A percentile compares a stretch with the other conserved stretches of the same genome.
phyloP scores from a whole-genome alignment of 306 rosid genomes.

The Notholithocarpus densiflorus region DNA sequence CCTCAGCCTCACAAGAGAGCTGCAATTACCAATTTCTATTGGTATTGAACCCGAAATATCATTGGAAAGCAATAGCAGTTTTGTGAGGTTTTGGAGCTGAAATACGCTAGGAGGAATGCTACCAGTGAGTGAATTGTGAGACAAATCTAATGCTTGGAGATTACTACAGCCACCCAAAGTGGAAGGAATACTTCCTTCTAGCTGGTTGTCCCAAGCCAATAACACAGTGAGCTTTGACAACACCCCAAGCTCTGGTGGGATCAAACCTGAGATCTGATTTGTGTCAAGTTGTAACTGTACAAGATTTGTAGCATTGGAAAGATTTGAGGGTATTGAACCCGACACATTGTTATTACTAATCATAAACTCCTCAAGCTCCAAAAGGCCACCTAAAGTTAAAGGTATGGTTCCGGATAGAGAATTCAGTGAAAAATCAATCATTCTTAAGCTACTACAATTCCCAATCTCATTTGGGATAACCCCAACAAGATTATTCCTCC shows the following conservation, averaged over 20 bases:
- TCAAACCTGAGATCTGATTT: conserved; percentile 85
- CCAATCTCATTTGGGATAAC: conserved; percentile 82
- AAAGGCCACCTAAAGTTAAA: conserved; percentile 52
- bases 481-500: conserved; percentile 83
- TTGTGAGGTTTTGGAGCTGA: conserved; percentile 79
- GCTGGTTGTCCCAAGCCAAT: conserved; percentile 91
- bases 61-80: conserved; percentile 76
- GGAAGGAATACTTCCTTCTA: conserved; percentile 86
- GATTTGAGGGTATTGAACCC: conserved; percentile 72
- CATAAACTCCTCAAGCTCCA: conserved; percentile 75
- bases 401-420: conserved; percentile 83
- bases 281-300: conserved; percentile 84
- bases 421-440: conserved; percentile 80
- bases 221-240: conserved; percentile 61
- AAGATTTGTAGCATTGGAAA: conserved; percentile 62
- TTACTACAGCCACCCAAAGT: conserved; percentile 54
- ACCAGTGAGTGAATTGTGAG: conserved; percentile 74
- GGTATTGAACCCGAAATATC: conserved; percentile 86
- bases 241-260: conserved; percentile 74
- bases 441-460: conserved; percentile 68
- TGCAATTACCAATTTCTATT: conserved; percentile 67
- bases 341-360: conserved; percentile 86
- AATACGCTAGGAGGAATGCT: conserved; percentile 69
- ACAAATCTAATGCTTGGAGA: conserved; percentile 77
- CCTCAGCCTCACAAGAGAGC: conserved; percentile 73